Conservation (phyloP, 2,329 filamentous ascomycete genomes). For the Pseudogymnoascus sp. region DNA sequence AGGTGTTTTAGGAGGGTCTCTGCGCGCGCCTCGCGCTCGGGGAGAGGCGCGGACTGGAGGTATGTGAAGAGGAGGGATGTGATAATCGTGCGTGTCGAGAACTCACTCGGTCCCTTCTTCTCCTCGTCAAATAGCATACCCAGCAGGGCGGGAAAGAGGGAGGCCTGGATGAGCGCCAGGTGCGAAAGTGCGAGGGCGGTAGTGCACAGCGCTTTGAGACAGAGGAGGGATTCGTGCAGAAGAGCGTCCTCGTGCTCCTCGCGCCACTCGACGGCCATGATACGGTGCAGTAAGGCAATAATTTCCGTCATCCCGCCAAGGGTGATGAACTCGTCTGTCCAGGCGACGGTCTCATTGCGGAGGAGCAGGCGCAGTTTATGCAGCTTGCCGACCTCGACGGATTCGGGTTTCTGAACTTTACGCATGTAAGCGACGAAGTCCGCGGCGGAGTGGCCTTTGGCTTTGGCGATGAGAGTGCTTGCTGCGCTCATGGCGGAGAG, state of each 20-base stretch:
- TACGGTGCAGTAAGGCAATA: slow-evolving; percentile 76
- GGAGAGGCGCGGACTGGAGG: slow-evolving; percentile 56
- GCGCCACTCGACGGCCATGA: slow-evolving; percentile 92
- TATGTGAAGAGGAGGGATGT: slow-evolving; percentile 85
- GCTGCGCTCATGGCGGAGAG: slow-evolving; percentile 46
- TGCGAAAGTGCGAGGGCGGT: slow-evolving; percentile 79
- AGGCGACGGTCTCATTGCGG: slow-evolving; percentile 88
- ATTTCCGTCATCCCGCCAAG: slow-evolving; percentile 91
- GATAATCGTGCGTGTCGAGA: slow-evolving; percentile 84
- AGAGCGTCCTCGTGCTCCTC: slow-evolving; percentile 94
- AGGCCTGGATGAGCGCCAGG: slow-evolving; percentile 67
- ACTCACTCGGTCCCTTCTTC: slow-evolving; percentile 94
- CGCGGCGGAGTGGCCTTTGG: slow-evolving; percentile 62
- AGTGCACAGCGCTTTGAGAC: slow-evolving; percentile 88
- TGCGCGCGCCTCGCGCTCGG: slow-evolving; percentile 60
- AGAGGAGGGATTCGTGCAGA: slow-evolving; percentile 84
- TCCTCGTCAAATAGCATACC: slow-evolving; percentile 95
- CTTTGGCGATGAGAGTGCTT: slow-evolving; percentile 54
- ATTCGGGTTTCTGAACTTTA: slow-evolving; percentile 71
- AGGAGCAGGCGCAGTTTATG: slow-evolving; percentile 86
- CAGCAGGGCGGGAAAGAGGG: slow-evolving; percentile 77
- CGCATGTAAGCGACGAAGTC: slow-evolving; percentile 83
- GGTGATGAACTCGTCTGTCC: slow-evolving; percentile 87
- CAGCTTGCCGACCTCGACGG: slow-evolving; percentile 86
- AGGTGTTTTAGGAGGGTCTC: slow-evolving; percentile 69